Evolutionary conservation across 2,329 filamentous ascomycete species (phyloP).

Genomic region (Monilinia vaccinii-corymbosi): DNA sequence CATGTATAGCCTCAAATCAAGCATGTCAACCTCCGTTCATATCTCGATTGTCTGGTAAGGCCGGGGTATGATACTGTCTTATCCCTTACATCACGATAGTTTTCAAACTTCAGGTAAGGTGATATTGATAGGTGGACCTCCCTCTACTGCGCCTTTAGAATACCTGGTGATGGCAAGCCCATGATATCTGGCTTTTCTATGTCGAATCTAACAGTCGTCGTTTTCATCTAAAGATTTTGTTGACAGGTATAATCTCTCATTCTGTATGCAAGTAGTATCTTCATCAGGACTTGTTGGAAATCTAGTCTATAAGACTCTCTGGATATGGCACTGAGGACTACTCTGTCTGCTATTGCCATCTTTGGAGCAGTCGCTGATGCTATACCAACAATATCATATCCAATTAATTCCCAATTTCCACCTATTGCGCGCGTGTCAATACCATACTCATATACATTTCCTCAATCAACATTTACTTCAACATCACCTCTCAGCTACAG

Average conservation of each 20-base stretch:
- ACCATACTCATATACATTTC: constrained; percentile 63
- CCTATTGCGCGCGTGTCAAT: constrained; percentile 62
- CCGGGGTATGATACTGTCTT: neutral
- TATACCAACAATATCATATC: constrained; percentile 45
- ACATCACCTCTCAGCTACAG: constrained; percentile 53
- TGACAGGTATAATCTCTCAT: constrained; percentile 7
- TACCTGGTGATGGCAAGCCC: constrained; percentile 17
- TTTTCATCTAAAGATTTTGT: constrained; percentile 9
- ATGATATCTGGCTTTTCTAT: constrained; percentile 8
- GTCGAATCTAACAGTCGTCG: constrained; percentile 8
- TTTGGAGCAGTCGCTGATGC: constrained; percentile 24
- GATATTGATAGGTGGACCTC: constrained; percentile 18
- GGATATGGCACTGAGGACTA: constrained; percentile 19
- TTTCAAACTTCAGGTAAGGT: constrained; percentile 23
- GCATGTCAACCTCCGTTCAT: constrained; percentile 10
- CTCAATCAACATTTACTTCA: constrained; percentile 63
- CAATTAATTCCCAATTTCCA: constrained; percentile 77
- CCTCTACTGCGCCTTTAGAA: constrained; percentile 20
- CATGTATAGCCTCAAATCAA: constrained; percentile 4
- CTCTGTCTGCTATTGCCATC: constrained; percentile 14
- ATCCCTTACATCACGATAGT: constrained; percentile 22
- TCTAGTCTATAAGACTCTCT: constrained; percentile 8
- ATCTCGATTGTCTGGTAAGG: constrained; percentile 5
- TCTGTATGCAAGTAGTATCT: constrained; percentile 11
- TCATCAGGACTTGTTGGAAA: constrained; percentile 3